These are phyloP conservation scores for Penicillium sp. DNA, from an alignment of 2,329 filamentous ascomycete genomes.

Conservation along the genomic window DNA sequence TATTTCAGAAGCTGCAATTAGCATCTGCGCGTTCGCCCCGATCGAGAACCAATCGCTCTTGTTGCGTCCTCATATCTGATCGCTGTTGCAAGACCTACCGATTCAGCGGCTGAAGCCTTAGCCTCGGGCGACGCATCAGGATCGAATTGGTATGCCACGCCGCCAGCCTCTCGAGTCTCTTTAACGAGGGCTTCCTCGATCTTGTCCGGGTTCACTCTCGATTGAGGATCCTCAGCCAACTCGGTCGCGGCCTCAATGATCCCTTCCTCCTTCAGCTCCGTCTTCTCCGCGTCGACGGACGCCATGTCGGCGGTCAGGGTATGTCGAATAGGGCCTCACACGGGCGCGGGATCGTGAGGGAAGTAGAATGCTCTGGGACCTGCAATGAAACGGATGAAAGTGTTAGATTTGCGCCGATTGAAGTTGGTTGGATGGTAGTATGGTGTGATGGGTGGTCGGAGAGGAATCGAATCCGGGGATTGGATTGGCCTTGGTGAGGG, in stretches of 20 bases:
- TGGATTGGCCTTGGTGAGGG: constrained; percentile 9
- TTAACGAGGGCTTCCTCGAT: constrained; percentile 76
- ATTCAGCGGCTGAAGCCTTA: constrained; percentile 79
- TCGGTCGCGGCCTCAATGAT: constrained; percentile 74
- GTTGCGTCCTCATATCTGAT: neutral
- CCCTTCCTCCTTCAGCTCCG: constrained; percentile 81
- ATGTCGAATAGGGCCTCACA: constrained; percentile 6
- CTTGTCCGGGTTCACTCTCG: constrained; percentile 69
- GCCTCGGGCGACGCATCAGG: constrained; percentile 81
- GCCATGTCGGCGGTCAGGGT: constrained; percentile 36
- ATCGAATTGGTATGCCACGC: constrained; percentile 82
- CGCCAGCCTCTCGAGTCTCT: constrained; percentile 79
- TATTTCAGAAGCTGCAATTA: constrained; percentile 41
- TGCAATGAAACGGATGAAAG: neutral
- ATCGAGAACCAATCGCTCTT: neutral
- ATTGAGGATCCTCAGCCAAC: constrained; percentile 64
- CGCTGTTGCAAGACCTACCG: constrained; percentile 61
- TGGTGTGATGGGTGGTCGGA: neutral
- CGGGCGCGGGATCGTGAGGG: neutral
- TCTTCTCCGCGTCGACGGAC: constrained; percentile 43
- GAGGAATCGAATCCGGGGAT: neutral
- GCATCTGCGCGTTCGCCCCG: constrained; percentile 10
- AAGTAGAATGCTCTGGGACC: neutral
- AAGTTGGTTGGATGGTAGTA: neutral
- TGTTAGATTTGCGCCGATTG: constrained; percentile 1